Percentiles rank a stretch among this genome's conserved stretches.
Evolutionary conservation across 108 stramenopile species (phyloP).

Genomic region (Cyclotella kingstonii): DNA sequence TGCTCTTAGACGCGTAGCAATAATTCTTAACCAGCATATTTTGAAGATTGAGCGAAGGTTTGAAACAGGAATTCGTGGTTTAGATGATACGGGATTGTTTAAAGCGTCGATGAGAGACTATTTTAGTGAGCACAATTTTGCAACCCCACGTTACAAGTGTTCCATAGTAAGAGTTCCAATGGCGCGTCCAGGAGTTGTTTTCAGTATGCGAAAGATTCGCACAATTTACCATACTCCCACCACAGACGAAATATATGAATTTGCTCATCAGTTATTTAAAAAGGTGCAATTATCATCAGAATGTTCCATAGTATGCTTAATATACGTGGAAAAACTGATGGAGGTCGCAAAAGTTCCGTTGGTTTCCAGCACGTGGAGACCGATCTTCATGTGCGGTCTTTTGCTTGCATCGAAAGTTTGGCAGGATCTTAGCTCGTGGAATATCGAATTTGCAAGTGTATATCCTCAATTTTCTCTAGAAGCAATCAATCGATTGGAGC

Average conservation of each 20-base stretch:
- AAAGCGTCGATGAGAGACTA: constrained; percentile 62
- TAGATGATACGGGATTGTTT: constrained; percentile 55
- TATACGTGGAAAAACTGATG: constrained; percentile 97
- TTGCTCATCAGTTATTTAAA: constrained; percentile 89
- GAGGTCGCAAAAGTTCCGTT: constrained; percentile 92
- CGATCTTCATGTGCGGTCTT: constrained; percentile 93
- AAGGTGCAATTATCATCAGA: constrained; percentile 93
- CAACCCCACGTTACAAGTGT: constrained; percentile 73
- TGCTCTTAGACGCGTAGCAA: constrained; percentile 84
- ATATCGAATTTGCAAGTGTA: constrained; percentile 95
- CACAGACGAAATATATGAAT: constrained; percentile 86
- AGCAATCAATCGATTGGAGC: constrained; percentile 89
- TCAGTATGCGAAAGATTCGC: constrained; percentile 67
- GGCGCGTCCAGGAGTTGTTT: constrained; percentile 77
- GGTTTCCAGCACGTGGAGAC: constrained; percentile 91
- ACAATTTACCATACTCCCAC: constrained; percentile 62
- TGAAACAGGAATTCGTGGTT: constrained; percentile 45
- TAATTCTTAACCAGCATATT: constrained; percentile 87
- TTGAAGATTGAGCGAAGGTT: constrained; percentile 85
- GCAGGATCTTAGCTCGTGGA: constrained; percentile 98
- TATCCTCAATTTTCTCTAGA: constrained; percentile 95
- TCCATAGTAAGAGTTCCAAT: constrained; percentile 83
- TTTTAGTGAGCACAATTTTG: constrained; percentile 73
- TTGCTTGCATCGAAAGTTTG: constrained; percentile 98
- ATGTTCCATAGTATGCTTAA: constrained; percentile 96